Conservation (phyloP, 2,329 filamentous ascomycete genomes). For the Fusarium albosuccineum region DNA sequence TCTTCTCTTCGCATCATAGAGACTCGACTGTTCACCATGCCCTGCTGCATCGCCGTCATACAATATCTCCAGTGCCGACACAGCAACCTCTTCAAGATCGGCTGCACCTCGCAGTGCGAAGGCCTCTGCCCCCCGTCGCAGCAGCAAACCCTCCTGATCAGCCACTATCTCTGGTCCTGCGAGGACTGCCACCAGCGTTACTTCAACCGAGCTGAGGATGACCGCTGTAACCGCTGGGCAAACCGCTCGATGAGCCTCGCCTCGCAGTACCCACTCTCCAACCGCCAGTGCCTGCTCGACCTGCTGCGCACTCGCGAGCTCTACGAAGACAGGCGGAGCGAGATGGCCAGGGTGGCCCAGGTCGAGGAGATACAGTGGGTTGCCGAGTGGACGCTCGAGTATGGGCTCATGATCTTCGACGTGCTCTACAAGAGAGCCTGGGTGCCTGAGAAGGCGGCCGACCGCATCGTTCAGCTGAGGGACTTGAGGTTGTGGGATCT, state of each 20-base stretch:
- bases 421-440: constrained; percentile 18
- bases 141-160: constrained; percentile 39
- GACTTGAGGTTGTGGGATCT: constrained; percentile 40
- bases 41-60: constrained; percentile 48
- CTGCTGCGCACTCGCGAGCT: constrained; percentile 16
- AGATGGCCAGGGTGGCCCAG: constrained; percentile 16
- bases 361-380: constrained; percentile 46
- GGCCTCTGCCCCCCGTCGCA: constrained; percentile 36
- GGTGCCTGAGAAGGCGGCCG: constrained; percentile 5
- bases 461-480: constrained; percentile 32
- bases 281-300: constrained; percentile 16
- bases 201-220: constrained; percentile 17
- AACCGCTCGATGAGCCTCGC: neutral
- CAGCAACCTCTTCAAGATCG: constrained; percentile 44
- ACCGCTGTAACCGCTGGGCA: constrained; percentile 24
- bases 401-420: constrained; percentile 42
- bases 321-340: constrained; percentile 18
- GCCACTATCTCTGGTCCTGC: constrained; percentile 47
- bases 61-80: constrained; percentile 46
- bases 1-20: neutral
- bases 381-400: constrained; percentile 46
- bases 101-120: constrained; percentile 45
- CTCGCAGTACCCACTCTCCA: neutral
- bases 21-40: constrained; percentile 39
- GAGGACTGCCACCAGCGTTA: constrained; percentile 42